Conservation (phyloP, 169 alveolate genomes). For the Hepatocystis sp. region DNA sequence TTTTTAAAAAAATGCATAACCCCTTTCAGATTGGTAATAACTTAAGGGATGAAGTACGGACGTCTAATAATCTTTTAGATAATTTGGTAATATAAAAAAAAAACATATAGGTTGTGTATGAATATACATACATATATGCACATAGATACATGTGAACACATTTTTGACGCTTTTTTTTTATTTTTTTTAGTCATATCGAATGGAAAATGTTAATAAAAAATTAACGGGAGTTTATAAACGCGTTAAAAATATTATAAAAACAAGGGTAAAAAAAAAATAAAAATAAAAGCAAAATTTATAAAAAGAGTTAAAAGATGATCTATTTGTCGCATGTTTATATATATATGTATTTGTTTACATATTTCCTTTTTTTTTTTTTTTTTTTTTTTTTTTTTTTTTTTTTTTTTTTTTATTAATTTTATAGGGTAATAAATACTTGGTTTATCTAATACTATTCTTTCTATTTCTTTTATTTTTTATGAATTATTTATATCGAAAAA, state of each 20-base stretch:
- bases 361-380: background rate
- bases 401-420: too few relatives aligned
- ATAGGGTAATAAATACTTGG: conserved; percentile 71
- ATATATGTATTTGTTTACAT: too few relatives aligned
- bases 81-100: conserved; percentile 43
- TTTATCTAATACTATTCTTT: conserved; percentile 56
- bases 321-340: too few relatives aligned
- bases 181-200: conserved; percentile 40
- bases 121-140: background rate
- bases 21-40: conserved; percentile 66
- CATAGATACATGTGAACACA: background rate
- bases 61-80: conserved; percentile 48
- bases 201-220: conserved; percentile 61
- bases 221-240: conserved; percentile 58
- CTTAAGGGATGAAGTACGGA: conserved; percentile 64
- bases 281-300: background rate
- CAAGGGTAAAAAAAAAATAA: conserved; percentile 37
- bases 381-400: conserved; percentile 19
- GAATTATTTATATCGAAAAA: conserved; percentile 63
- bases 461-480: conserved; percentile 51
- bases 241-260: conserved; percentile 54
- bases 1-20: conserved; percentile 7
- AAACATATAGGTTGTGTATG: conserved; percentile 1
- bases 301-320: background rate
- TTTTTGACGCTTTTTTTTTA: background rate